phyloP scores from a whole-genome alignment of 768 basidiomycete species.

The Lentinula sp. region DNA sequence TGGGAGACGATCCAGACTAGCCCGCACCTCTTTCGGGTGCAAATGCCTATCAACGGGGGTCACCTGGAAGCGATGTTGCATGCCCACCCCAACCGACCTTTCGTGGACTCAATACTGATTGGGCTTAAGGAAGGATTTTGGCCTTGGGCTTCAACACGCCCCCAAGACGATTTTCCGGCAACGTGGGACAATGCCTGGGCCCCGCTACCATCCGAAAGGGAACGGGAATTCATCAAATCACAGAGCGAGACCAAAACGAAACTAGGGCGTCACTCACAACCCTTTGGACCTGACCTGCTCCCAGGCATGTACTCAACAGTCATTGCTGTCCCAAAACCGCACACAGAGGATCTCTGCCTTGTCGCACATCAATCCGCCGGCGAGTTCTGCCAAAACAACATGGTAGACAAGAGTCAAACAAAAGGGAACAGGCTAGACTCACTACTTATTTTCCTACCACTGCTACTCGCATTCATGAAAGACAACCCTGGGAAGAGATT shows the following conservation, averaged over 20 bases:
- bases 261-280: constrained; percentile 14
- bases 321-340: constrained; percentile 29
- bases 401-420: constrained; percentile 13
- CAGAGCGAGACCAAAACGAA: constrained; percentile 21
- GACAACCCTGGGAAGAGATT: no score
- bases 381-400: constrained; percentile 25
- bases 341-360: constrained; percentile 25
- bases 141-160: constrained; percentile 29
- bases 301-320: constrained; percentile 38
- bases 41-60: constrained; percentile 29
- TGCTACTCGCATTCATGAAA: no score
- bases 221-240: constrained; percentile 15
- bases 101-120: constrained; percentile 25
- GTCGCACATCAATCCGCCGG: constrained; percentile 34
- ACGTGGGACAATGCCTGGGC: constrained; percentile 5
- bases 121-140: constrained; percentile 36
- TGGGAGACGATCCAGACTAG: neutral
- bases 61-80: constrained; percentile 19
- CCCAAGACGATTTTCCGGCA: constrained; percentile 11
- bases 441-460: no score
- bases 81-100: constrained; percentile 30
- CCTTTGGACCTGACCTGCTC: constrained; percentile 27
- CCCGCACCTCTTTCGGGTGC: neutral
- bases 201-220: constrained; percentile 11
- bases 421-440: no score